A percentile compares a stretch with the other conserved stretches of the same genome.
Conservation (phyloP, 495 filamentous ascomycete species). For the Bathelium albidoporum region DNA sequence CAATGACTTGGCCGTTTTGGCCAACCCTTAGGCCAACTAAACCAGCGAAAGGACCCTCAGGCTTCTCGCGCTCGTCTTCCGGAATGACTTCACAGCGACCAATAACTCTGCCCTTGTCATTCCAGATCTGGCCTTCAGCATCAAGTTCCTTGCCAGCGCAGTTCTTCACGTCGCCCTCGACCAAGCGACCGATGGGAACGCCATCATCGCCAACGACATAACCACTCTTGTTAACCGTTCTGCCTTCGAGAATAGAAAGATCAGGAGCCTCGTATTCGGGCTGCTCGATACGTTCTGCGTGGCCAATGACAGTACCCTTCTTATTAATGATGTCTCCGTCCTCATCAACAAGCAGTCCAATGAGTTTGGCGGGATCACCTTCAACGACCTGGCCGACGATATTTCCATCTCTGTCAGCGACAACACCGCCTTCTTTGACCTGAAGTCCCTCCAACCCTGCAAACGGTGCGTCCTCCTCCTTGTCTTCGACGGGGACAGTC, state of each 20-base stretch:
- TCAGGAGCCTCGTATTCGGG: slow-evolving; percentile 33
- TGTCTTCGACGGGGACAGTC: slow-evolving; percentile 37
- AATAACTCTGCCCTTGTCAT: slow-evolving; percentile 60
- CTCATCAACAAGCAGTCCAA: slow-evolving; percentile 52
- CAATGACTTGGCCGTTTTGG: slow-evolving; percentile 58
- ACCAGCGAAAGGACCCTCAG: slow-evolving; percentile 64
- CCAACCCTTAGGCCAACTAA: slow-evolving; percentile 60
- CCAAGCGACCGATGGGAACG: slow-evolving; percentile 57
- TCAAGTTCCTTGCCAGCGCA: slow-evolving; percentile 60
- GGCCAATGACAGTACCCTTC: slow-evolving; percentile 50
- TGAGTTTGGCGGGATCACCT: slow-evolving; percentile 53
- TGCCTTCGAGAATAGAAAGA: slow-evolving; percentile 53
- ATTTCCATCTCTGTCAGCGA: slow-evolving; percentile 50
- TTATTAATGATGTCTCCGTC: slow-evolving; percentile 57
- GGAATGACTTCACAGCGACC: slow-evolving; percentile 67
- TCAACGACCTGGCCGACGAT: slow-evolving; percentile 49
- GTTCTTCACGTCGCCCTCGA: slow-evolving; percentile 56
- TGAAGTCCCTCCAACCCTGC: slow-evolving; percentile 54
- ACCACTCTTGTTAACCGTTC: slow-evolving; percentile 68
- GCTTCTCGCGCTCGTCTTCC: slow-evolving; percentile 57
- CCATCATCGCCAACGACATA: slow-evolving; percentile 65
- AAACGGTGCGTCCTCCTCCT: slow-evolving; percentile 49
- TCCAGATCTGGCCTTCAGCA: slow-evolving; percentile 65
- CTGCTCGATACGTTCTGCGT: slow-evolving; percentile 46
- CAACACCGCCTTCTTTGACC: slow-evolving; percentile 47